Base-by-base conservation (phyloP, 2,329 filamentous ascomycete genomes). In the Pestalotiopsis sp. region DNA sequence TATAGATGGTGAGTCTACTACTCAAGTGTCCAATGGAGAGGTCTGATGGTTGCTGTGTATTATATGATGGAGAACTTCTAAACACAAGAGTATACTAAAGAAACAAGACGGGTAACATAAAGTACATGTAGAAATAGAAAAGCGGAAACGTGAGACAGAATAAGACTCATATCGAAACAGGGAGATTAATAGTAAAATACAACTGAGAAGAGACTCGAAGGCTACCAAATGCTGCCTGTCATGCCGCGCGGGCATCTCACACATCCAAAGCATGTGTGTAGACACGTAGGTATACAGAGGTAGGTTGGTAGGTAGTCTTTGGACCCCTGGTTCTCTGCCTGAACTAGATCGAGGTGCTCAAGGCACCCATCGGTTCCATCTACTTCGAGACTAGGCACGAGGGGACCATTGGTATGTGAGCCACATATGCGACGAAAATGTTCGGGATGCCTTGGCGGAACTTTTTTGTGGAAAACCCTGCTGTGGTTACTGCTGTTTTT, bases 391-490 rank as follows among this genome's bases (percentile, higher is more conserved):
- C 61, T 45, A 41, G 25, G 38, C 61, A n/a, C 61, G 23, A 64
- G 12, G n/a, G 20, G 61, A 39, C 45, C 39, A 64, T 20, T 64
- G 23, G 52, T 9, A 2, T 36, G 31, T 36, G 31, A 36, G 31
- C 31, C 31, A 36, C 31, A 36, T 36, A 36, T 9, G 61, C n/a
- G 36, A 64, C 61, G 39, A 64, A 64, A 52, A 27, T 39, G 38
- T 20, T 62, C 59, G 31, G 59, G 59, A 36, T 36, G 59, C 17
- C 41, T 64, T 49, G 61, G 61, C 38, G 61, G 61, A 64, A 64
- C 61, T 64, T 52, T 64, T 27, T 36, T 36, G 31, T 36, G 61
- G 27, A 17, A 20, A 64, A 25, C 25, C 57, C 57, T 59, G 27
- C 7, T 31, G 31, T 41, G 38, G 13, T 36, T 20, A 62, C 39